Evolutionary conservation across 2,329 filamentous ascomycete species (phyloP).

Genomic region (Pezicula radicicola): DNA sequence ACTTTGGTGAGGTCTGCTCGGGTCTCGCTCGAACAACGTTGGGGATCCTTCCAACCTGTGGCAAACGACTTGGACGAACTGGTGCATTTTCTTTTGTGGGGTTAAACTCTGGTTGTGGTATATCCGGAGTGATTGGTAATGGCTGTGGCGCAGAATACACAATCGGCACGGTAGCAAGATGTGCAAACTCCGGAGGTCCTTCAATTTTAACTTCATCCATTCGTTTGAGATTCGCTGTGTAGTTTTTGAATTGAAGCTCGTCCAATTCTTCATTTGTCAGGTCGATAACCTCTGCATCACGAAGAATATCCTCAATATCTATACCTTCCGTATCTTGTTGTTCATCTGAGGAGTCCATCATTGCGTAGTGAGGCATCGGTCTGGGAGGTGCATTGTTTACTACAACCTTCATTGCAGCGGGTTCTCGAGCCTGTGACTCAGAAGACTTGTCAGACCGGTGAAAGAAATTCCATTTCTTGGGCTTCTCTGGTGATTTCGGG

Average conservation of each 20-base stretch:
- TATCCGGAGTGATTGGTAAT: conserved; percentile 13
- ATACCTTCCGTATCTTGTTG: conserved; percentile 21
- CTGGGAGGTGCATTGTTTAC: conserved; percentile 40
- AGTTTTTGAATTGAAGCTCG: conserved; percentile 23
- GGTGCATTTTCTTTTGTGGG: conserved; percentile 13
- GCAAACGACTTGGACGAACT: conserved; percentile 59
- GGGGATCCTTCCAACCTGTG: conserved; percentile 83
- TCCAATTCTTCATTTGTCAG: conserved; percentile 27
- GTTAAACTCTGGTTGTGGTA: conserved; percentile 21
- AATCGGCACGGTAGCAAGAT: conserved; percentile 3
- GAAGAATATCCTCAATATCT: conserved; percentile 45
- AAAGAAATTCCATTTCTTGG: conserved; percentile 62
- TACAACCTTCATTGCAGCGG: conserved; percentile 46
- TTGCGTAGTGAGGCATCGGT: conserved; percentile 56
- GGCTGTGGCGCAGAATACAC: conserved; percentile 20
- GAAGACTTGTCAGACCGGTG: conserved; percentile 44
- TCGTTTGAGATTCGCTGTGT: conserved; percentile 19
- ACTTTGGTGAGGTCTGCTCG: conserved; percentile 67
- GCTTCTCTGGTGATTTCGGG: conserved; percentile 38
- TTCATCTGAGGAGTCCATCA: conserved; percentile 56
- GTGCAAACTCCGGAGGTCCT: conserved; percentile 1
- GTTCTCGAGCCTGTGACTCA: conserved; percentile 9
- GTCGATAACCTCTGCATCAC: conserved; percentile 38
- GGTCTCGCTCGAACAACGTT: conserved; percentile 70
- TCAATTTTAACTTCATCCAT: conserved; percentile 13